Evolutionary conservation across 148 eudicot species (phyloP).

Genomic region (Persicaria maculosa): DNA sequence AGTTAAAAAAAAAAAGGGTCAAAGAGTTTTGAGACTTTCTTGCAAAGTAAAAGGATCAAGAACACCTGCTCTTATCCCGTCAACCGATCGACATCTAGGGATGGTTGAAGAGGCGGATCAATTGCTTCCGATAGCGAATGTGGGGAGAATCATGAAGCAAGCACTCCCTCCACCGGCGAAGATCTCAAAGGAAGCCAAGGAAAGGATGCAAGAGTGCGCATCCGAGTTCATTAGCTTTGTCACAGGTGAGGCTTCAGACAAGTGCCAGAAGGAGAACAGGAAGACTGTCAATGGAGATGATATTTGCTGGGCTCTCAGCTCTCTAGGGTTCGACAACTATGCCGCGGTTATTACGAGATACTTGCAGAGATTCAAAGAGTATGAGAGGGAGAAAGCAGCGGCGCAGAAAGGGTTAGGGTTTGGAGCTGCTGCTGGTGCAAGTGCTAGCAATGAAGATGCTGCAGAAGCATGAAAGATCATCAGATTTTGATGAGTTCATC

Average conservation of each 20-base stretch:
- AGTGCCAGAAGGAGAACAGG: conserved; percentile 60
- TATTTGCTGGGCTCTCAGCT: conserved; percentile 49
- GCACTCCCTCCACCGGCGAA: conserved; percentile 41
- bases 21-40: not conserved
- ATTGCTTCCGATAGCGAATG: conserved; percentile 46
- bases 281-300: conserved; percentile 58
- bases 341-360: conserved; percentile 31
- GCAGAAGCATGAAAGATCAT: not conserved
- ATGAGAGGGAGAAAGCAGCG: conserved; percentile 34
- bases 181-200: conserved; percentile 55
- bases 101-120: conserved; percentile 33
- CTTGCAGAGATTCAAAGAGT: conserved; percentile 40
- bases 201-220: conserved; percentile 55
- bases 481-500: not conserved
- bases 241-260: conserved; percentile 48
- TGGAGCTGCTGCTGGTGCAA: not conserved
- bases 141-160: conserved; percentile 50
- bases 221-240: conserved; percentile 55
- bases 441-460: not conserved
- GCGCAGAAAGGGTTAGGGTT: conserved; percentile 5
- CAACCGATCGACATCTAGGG: not conserved
- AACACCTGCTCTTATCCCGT: not conserved
- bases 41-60: not conserved
- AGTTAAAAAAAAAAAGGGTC: not conserved
- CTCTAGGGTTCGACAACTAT: conserved; percentile 50